Evolutionary conservation across 2,329 filamentous ascomycete species (phyloP).

Genomic region (Helotiales sp.): DNA sequence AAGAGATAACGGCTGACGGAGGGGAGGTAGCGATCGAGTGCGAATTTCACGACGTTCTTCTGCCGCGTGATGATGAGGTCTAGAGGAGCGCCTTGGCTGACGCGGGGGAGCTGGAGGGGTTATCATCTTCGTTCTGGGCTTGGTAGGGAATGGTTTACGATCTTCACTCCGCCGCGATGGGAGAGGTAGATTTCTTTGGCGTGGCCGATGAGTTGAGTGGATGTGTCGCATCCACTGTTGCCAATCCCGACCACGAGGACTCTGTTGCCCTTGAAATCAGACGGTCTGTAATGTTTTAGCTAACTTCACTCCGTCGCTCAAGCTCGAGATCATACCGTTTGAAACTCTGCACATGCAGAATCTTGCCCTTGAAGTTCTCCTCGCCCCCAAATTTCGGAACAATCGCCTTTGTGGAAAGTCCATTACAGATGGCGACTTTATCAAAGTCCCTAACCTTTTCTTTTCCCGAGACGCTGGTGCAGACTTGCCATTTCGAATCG

Average conservation of each 20-base stretch:
- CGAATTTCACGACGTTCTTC: constrained; percentile 23
- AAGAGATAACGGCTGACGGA: not conserved
- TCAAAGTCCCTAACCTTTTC: constrained; percentile 5
- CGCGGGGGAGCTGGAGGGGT: constrained; percentile 25
- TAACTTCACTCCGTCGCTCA: not conserved
- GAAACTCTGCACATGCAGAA: constrained; percentile 1
- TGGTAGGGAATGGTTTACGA: constrained; percentile 39
- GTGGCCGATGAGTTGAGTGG: constrained; percentile 44
- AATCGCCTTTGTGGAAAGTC: not conserved
- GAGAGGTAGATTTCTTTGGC: constrained; percentile 50
- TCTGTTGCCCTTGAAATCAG: constrained; percentile 48
- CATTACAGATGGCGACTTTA: not conserved
- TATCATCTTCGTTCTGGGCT: not conserved
- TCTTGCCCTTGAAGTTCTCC: not conserved
- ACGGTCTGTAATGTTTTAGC: constrained; percentile 35
- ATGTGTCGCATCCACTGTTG: constrained; percentile 47
- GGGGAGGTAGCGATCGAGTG: constrained; percentile 5
- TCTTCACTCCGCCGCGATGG: constrained; percentile 47
- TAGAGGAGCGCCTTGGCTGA: constrained; percentile 39
- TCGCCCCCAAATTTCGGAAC: constrained; percentile 5
- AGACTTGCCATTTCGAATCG: constrained; percentile 42
- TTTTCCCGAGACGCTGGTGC: not conserved
- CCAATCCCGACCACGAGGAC: constrained; percentile 52
- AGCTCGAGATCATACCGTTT: not conserved
- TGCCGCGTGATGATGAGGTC: constrained; percentile 43